A percentile compares a stretch with the other conserved stretches of the same genome.
These are phyloP conservation scores for Hypoxylon sp. DNA, from an alignment of 2,329 filamentous ascomycete species.

Conservation along the genomic window DNA sequence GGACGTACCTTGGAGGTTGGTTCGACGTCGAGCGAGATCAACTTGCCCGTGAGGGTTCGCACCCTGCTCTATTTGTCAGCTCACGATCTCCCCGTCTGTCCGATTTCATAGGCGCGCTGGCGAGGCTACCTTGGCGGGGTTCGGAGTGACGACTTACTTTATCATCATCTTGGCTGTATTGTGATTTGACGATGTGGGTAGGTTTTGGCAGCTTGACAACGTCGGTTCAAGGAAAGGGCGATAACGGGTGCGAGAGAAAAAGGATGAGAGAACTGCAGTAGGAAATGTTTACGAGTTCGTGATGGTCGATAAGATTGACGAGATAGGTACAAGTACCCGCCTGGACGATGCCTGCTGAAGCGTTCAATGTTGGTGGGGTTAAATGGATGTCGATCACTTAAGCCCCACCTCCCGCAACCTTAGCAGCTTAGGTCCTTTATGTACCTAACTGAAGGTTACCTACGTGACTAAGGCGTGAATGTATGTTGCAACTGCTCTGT, in stretches of 20 bases:
- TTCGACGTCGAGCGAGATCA: conserved; percentile 99
- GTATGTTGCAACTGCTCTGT: no score
- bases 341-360: no score
- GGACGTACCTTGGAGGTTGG: conserved; percentile 84
- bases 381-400: no score
- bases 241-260: not conserved
- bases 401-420: no score
- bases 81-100: conserved; percentile 7
- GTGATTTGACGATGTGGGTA: not conserved
- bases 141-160: conserved; percentile 45
- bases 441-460: no score
- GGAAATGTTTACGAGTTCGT: not conserved
- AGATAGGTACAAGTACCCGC: not conserved
- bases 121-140: conserved; percentile 26
- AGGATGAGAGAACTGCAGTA: not conserved
- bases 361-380: no score
- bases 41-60: conserved; percentile 96
- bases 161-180: conserved; percentile 52
- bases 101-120: not conserved
- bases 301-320: not conserved
- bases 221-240: not conserved
- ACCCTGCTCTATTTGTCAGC: conserved; percentile 73
- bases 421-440: no score
- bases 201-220: not conserved
- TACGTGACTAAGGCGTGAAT: no score